Base-by-base conservation (phyloP, 345 rosid species). In the Eucalyptus urophylla region DNA sequence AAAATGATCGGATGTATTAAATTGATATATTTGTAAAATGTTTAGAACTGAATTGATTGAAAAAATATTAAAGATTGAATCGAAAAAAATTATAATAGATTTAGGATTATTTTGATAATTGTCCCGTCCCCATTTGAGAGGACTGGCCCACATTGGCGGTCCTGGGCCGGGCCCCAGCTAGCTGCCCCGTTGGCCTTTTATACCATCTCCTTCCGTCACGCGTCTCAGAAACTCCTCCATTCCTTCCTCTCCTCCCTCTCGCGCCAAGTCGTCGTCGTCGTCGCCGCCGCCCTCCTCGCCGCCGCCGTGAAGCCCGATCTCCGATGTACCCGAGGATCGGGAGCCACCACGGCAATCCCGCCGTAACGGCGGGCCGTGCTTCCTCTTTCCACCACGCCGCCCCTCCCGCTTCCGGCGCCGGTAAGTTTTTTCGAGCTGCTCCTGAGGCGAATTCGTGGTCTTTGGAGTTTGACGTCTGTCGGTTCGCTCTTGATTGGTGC, bases 301-400 rank as follows among this genome's bases (percentile, higher is more conserved):
- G 22, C 67, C 86, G 86, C 21, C 29, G 89, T 25, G 49, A 89
- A 93, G 90, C 49, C 92, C 94, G 72, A 93, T 94, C 93, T 93
- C 93, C 93, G 96, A 95, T 56, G 60, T 97, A 97, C 88, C 99
- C 99, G 5, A 93, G 92, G 92, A 88, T 97, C 85, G 96, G 90
- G 14, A 43, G 94, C 89, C 98, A 95, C 90, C 95, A 91, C 86
- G 92, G 88, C 33, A 93, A 89, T 69, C 93, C 90, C 88, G 31
- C 89, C 65, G 80, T 89, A 8, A 91, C 88, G 62, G 92, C 89
- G 62, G 91, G 91, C 89, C 95, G 95, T 86, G 90, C 92, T 76
- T 72, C 96, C 45, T 92, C 93, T 29, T 88, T 86, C 86, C 94
- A 94, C 54, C 93, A 89, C 49, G 11, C 90, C 43, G 87, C 94